Percentiles rank a stretch among this genome's conserved stretches.
Conservation (phyloP, 2,329 filamentous ascomycete genomes). For the Bipolaris gigantea region DNA sequence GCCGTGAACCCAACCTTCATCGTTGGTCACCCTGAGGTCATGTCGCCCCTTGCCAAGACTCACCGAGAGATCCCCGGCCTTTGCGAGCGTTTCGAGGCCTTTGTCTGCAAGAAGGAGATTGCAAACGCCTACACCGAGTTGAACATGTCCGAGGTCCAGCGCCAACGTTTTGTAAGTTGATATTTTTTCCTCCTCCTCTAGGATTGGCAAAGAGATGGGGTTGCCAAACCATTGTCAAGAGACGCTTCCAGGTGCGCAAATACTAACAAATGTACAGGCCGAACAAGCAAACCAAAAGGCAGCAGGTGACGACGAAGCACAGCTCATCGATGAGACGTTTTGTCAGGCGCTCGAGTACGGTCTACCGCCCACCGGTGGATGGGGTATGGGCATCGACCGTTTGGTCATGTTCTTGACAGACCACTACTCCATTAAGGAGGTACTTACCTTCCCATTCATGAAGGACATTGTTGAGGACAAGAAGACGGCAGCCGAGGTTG, state of each 20-base stretch:
- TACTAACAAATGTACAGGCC: slow-evolving; percentile 45
- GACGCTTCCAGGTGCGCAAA: background rate
- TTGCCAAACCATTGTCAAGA: background rate
- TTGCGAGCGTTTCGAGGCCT: slow-evolving; percentile 98
- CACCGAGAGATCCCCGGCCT: slow-evolving; percentile 75
- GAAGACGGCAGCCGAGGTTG: slow-evolving; percentile 63
- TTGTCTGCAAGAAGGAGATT: slow-evolving; percentile 97
- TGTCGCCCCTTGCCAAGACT: slow-evolving; percentile 96
- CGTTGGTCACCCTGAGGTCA: slow-evolving; percentile 78
- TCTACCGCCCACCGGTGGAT: slow-evolving; percentile 87
- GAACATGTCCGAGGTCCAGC: slow-evolving; percentile 95
- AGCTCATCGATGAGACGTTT: slow-evolving; percentile 95
- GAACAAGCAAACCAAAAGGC: slow-evolving; percentile 93
- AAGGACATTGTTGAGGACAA: slow-evolving; percentile 62
- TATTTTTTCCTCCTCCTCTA: no score
- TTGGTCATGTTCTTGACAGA: slow-evolving; percentile 95
- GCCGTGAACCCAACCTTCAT: slow-evolving; percentile 95
- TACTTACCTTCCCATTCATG: slow-evolving; percentile 96
- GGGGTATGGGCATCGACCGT: slow-evolving; percentile 94
- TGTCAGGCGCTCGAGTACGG: slow-evolving; percentile 86
- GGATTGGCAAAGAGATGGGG: no score
- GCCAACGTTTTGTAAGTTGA: slow-evolving; percentile 62
- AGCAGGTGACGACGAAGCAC: slow-evolving; percentile 95
- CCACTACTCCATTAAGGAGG: slow-evolving; percentile 95
- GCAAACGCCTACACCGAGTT: slow-evolving; percentile 97